Evolutionary conservation across 371 early-diverging fungal genomes (phyloP).

Genomic region (Mortierella sp.): DNA sequence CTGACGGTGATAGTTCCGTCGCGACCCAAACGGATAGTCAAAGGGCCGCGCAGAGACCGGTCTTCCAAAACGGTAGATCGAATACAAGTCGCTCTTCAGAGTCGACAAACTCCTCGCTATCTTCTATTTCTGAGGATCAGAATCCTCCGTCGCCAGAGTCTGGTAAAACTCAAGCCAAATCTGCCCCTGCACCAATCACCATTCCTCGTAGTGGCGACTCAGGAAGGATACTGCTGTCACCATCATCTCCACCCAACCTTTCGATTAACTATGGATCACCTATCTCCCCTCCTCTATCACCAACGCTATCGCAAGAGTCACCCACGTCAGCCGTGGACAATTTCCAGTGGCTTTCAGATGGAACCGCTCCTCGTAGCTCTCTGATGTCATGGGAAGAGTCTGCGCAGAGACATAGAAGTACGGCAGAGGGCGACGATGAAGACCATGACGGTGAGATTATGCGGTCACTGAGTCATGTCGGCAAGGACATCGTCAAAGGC

Average conservation of each 20-base stretch:
- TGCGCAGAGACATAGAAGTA: constrained; percentile 17
- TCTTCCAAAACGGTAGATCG: constrained; percentile 6
- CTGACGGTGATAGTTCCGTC: neutral
- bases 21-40: neutral
- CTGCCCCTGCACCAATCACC: constrained; percentile 5
- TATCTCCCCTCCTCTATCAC: neutral
- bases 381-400: constrained; percentile 29
- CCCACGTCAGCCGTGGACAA: constrained; percentile 15
- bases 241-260: constrained; percentile 46
- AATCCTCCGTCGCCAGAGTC: neutral
- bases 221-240: constrained; percentile 21
- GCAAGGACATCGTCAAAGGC: constrained; percentile 27
- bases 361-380: constrained; percentile 1
- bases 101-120: constrained; percentile 24
- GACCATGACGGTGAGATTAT: constrained; percentile 16
- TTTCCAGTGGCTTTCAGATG: constrained; percentile 25
- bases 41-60: neutral
- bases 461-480: neutral
- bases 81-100: constrained; percentile 24
- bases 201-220: constrained; percentile 4
- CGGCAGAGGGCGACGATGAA: constrained; percentile 11
- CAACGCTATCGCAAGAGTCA: constrained; percentile 11
- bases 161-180: neutral
- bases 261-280: constrained; percentile 11
- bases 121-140: constrained; percentile 25